These are phyloP conservation scores for Brettanomyces nanus DNA, from an alignment of 805 yeast species.

Conservation along the genomic window DNA sequence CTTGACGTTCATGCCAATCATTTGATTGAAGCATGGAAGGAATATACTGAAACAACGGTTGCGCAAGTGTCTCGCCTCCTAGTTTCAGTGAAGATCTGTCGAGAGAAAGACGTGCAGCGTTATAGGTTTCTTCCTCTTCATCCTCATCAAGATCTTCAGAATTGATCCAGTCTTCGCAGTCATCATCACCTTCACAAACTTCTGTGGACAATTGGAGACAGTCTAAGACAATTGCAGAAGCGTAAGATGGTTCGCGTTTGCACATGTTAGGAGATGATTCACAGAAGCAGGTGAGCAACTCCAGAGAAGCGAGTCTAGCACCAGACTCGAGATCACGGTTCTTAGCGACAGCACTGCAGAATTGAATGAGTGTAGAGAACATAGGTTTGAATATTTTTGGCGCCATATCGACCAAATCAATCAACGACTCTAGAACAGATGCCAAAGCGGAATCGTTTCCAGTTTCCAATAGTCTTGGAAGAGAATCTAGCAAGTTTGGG, in stretches of 20 bases:
- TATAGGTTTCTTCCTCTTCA: slow-evolving; percentile 73
- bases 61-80: slow-evolving; percentile 77
- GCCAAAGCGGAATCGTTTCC: slow-evolving; percentile 80
- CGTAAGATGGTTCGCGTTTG: slow-evolving; percentile 64
- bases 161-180: slow-evolving; percentile 68
- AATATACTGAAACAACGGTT: slow-evolving; percentile 76
- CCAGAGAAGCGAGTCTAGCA: slow-evolving; percentile 82
- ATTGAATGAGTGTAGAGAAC: slow-evolving; percentile 82
- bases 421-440: slow-evolving; percentile 78
- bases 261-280: slow-evolving; percentile 97
- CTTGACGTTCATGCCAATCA: slow-evolving; percentile 93
- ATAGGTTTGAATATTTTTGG: slow-evolving; percentile 90
- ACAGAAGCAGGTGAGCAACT: slow-evolving; percentile 80
- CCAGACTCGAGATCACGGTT: slow-evolving; percentile 70
- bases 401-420: slow-evolving; percentile 86
- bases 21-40: slow-evolving; percentile 73
- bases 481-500: slow-evolving; percentile 76
- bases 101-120: slow-evolving; percentile 89
- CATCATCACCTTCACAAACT: slow-evolving; percentile 79
- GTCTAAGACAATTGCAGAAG: slow-evolving; percentile 60
- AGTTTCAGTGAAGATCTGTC: slow-evolving; percentile 83
- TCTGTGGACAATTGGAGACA: slow-evolving; percentile 86
- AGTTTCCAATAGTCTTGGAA: slow-evolving; percentile 73
- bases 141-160: slow-evolving; percentile 71
- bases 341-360: slow-evolving; percentile 76